Conservation (phyloP, 345 rosid species). For the Turnera subulata region DNA sequence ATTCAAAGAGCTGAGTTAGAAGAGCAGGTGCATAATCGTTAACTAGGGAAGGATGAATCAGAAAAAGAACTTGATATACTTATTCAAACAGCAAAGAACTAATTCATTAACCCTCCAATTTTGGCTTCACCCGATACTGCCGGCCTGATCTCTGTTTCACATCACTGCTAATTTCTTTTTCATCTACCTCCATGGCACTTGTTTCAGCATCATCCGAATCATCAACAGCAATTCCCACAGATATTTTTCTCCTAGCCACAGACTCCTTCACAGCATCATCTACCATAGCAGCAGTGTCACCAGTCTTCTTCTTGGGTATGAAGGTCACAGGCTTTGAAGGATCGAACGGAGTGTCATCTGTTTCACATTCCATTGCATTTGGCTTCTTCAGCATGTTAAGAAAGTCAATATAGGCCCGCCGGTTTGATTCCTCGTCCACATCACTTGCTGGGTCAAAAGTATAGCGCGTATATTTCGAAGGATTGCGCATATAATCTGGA, state of each 20-base stretch:
- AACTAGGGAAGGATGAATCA: too few species aligned
- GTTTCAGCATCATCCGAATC: constrained; percentile 5
- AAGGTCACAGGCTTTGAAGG: constrained; percentile 17
- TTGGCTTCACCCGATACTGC: too few species aligned
- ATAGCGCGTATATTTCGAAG: constrained; percentile 20
- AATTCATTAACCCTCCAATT: too few species aligned
- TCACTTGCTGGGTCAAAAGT: constrained; percentile 16
- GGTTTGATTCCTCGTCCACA: constrained; percentile 22
- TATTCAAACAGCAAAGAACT: too few species aligned
- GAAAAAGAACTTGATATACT: too few species aligned
- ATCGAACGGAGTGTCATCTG: constrained; percentile 16
- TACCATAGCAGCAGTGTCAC: constrained; percentile 14
- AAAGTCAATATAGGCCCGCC: constrained; percentile 20
- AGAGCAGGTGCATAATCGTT: too few species aligned
- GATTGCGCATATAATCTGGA: constrained; percentile 28
- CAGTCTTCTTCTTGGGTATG: constrained; percentile 29
- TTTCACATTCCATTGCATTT: neutral
- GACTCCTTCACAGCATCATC: constrained; percentile 28
- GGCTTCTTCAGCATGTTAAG: constrained; percentile 16
- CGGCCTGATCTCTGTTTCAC: too few species aligned
- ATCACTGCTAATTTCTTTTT: constrained; percentile 1
- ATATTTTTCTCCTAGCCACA: constrained; percentile 2
- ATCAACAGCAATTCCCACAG: constrained; percentile 8
- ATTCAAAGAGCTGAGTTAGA: too few species aligned
- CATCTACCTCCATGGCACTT: constrained; percentile 20